Percentiles rank a stretch among this genome's conserved stretches.
These are phyloP conservation scores for Nyctanthes arbortristis DNA, from an alignment of 257 asterid genomes.

Conservation along the genomic window DNA sequence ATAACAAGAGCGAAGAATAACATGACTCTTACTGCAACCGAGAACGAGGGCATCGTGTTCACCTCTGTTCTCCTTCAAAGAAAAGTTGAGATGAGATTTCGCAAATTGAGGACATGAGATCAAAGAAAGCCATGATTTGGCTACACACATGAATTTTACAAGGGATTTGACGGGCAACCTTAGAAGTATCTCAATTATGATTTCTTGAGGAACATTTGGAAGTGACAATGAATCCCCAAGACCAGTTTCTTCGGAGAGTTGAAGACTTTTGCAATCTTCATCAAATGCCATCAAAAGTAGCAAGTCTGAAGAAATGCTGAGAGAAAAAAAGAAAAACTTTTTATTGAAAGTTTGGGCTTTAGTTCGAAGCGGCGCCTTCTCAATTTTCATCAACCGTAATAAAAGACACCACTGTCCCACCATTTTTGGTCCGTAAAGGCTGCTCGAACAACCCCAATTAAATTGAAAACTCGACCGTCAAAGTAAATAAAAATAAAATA, in stretches of 20 bases:
- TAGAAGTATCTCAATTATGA: constrained; percentile 31
- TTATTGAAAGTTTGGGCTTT: too few species aligned
- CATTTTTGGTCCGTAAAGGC: too few species aligned
- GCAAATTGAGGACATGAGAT: constrained; percentile 29
- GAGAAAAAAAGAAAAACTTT: too few species aligned
- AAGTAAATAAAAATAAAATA: too few species aligned
- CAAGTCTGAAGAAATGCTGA: too few species aligned
- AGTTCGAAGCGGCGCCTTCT: too few species aligned
- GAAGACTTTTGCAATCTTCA: neutral
- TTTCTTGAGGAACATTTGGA: constrained; percentile 18
- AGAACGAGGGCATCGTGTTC: constrained; percentile 17
- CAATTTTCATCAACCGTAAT: too few species aligned
- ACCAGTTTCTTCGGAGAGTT: neutral
- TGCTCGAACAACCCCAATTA: too few species aligned
- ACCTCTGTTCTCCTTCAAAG: constrained; percentile 17
- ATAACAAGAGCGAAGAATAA: constrained; percentile 23
- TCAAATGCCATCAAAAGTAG: too few species aligned
- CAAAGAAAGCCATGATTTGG: constrained; percentile 18
- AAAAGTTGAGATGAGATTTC: constrained; percentile 27
- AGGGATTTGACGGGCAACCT: constrained; percentile 42
- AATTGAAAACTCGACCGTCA: too few species aligned
- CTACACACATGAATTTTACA: constrained; percentile 23
- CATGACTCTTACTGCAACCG: constrained; percentile 13
- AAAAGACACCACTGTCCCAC: too few species aligned
- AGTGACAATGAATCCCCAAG: neutral